Evolutionary conservation across 1,284 basidiomycete species (phyloP), one percentile per base, ranked within the genome.

Genomic region (Blastosporella zonata): DNA sequence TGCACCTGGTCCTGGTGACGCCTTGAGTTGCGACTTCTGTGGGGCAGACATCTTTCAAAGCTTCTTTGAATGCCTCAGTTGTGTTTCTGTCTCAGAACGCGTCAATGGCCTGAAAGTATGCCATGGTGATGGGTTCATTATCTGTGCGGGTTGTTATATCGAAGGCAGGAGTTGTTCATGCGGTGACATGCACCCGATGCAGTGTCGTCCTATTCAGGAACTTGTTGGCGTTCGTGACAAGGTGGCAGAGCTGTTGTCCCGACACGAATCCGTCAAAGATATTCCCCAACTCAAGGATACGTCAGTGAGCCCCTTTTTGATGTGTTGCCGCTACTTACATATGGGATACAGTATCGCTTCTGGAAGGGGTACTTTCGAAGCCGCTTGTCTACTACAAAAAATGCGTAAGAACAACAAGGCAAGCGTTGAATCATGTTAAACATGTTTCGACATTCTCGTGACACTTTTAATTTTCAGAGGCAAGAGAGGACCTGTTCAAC

Each of bases 21-120:
- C 59, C 27, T 61, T 81, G n/a, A 63, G 65, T 1, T 90, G 88
- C 59, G 87, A 90, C 61, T 89, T 86, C 62, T 90, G 87, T 56
- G 81, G 79, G 10, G 77, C 76, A 1, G 87, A 90, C 58, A 78
- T 90, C 49, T 90, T 90, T 56, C 82, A 87, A 56, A 82, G 83
- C 52, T 89, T 82, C 61, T 86, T 90, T 54, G 81, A 85, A 59
- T 90, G 87, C 59, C 56, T 60, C 5, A 47, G 56, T 0, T 84
- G 84, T 56, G 55, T 62, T n/a, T n/a, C n/a, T 13, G 46, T 46
- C 21, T 56, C 54, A 12, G 41, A 61, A 15, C 28, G 13, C 15
- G 20, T 45, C 20, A 23, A 20, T 7, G 10, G 17, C 21, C 22
- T 25, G 9, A 35, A 23, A 17, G 23, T 17, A 6, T 27, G 38